A percentile compares a stretch with the other conserved stretches of the same genome.
Evolutionary conservation across 2,329 filamentous ascomycete genomes (phyloP).

Genomic region (Curvularia spicifera): DNA sequence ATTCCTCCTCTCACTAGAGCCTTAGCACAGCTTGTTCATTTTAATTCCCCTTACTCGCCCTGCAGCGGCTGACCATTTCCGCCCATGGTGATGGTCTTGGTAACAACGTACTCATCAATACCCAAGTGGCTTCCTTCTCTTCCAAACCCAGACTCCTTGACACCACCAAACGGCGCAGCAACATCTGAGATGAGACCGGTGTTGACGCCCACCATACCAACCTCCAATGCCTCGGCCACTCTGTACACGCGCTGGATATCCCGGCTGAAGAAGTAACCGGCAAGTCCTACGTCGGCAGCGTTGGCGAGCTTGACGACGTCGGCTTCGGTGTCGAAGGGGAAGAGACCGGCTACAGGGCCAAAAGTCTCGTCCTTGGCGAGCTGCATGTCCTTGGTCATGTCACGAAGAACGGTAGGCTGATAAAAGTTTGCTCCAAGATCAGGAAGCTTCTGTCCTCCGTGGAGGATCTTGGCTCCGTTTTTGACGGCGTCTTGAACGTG

Average conservation of each 20-base stretch:
- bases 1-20: not conserved
- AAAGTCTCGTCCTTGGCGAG: constrained; percentile 92
- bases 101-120: constrained; percentile 57
- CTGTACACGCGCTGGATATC: constrained; percentile 65
- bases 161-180: constrained; percentile 57
- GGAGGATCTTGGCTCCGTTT: constrained; percentile 42
- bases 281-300: constrained; percentile 80
- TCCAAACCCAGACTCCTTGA: constrained; percentile 60
- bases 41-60: constrained; percentile 29
- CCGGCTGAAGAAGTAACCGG: constrained; percentile 87
- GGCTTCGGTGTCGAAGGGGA: constrained; percentile 85
- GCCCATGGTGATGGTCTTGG: constrained; percentile 61
- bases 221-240: constrained; percentile 72
- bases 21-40: not conserved
- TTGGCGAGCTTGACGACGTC: constrained; percentile 89
- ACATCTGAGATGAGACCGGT: constrained; percentile 58
- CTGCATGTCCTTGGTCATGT: constrained; percentile 85
- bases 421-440: constrained; percentile 86
- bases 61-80: constrained; percentile 67
- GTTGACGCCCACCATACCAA: constrained; percentile 80
- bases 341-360: constrained; percentile 88
- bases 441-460: constrained; percentile 70
- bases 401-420: constrained; percentile 85
- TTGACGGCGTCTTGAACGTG: constrained; percentile 47
- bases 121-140: constrained; percentile 59